Conservation (phyloP, 257 asterid genomes). For the Lycium barbarum region DNA sequence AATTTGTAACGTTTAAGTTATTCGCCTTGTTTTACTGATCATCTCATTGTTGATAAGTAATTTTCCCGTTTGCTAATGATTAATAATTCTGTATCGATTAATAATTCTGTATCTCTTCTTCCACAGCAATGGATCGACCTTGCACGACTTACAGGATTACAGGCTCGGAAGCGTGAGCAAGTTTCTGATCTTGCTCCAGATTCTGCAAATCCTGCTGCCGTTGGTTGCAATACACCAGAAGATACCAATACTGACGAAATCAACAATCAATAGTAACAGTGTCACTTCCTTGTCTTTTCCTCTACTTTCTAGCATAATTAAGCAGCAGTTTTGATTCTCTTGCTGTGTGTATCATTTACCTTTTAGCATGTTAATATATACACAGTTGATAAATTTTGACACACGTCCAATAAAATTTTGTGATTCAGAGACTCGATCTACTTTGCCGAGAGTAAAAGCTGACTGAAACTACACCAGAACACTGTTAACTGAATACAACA, state of each 20-base stretch:
- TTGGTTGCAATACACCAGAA: conserved; percentile 55
- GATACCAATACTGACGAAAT: conserved; percentile 64
- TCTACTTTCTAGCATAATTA: conserved; percentile 24
- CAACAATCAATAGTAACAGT: conserved; percentile 51
- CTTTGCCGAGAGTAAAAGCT: not conserved
- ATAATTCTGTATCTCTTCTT: conserved; percentile 29
- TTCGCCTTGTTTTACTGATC: not conserved
- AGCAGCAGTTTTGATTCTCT: conserved; percentile 33
- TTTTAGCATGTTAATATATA: conserved; percentile 23
- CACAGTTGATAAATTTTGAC: conserved; percentile 13
- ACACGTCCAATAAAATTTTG: not conserved
- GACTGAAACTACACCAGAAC: not conserved
- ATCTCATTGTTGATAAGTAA: not conserved
- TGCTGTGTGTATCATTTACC: conserved; percentile 13
- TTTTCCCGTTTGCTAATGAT: conserved; percentile 35
- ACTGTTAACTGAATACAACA: not conserved
- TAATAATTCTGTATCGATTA: conserved; percentile 30
- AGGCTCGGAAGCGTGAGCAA: conserved; percentile 63
- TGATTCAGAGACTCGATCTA: not conserved
- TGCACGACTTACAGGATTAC: conserved; percentile 86
- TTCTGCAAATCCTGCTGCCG: conserved; percentile 52
- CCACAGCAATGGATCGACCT: conserved; percentile 98
- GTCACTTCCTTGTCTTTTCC: not conserved
- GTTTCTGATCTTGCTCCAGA: conserved; percentile 45
- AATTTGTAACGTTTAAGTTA: not conserved